phyloP scores from a whole-genome alignment of 306 rosid genomes.

The Lupinus albus region DNA sequence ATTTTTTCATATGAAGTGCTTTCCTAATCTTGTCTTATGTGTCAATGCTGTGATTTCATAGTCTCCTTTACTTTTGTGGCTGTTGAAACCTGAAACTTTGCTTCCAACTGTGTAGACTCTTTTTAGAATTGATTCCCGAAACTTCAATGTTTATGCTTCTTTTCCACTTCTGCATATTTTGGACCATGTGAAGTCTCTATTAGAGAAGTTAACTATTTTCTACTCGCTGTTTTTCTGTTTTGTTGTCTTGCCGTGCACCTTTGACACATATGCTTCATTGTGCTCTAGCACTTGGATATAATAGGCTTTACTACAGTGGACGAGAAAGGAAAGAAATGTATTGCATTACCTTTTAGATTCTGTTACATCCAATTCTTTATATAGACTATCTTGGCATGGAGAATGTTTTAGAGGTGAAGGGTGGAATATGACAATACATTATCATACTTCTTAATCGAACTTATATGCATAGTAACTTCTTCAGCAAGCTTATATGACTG shows the following conservation, averaged over 20 bases:
- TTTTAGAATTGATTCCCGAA: constrained; percentile 22
- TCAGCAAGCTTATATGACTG: constrained; percentile 8
- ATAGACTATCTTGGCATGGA: constrained; percentile 3
- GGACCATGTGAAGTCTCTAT: constrained; percentile 10
- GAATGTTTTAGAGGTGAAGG: constrained; percentile 10
- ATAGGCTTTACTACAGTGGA: not conserved
- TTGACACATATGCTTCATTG: not conserved
- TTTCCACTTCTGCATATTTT: constrained; percentile 2
- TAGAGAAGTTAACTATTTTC: constrained; percentile 19
- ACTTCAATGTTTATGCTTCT: constrained; percentile 15
- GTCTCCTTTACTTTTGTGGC: constrained; percentile 12
- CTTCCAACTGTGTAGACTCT: constrained; percentile 5
- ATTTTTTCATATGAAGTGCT: constrained; percentile 21
- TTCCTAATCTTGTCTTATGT: not conserved
- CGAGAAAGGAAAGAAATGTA: not conserved
- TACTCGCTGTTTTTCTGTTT: not conserved
- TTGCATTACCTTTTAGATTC: not conserved
- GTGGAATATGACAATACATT: not conserved
- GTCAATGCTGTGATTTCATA: constrained; percentile 12
- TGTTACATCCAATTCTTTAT: not conserved
- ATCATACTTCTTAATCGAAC: not conserved
- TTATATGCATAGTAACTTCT: constrained; percentile 11
- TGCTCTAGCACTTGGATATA: not conserved
- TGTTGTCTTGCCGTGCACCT: constrained; percentile 1
- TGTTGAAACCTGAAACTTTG: constrained; percentile 8